Evolutionary conservation across 768 basidiomycete genomes (phyloP).

Genomic region (Boletus barrowsii): DNA sequence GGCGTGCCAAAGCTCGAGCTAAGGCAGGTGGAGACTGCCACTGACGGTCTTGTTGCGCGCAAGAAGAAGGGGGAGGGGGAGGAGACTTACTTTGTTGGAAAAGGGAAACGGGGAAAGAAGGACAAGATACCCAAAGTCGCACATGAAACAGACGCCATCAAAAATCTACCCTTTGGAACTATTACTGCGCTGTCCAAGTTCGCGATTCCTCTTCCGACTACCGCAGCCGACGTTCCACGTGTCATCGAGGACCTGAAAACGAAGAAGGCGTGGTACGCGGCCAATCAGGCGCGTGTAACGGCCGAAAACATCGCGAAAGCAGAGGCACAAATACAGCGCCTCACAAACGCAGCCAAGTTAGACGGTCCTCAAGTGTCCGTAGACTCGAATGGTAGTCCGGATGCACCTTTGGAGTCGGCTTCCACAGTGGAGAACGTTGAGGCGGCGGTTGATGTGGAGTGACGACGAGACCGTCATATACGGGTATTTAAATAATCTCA

Average conservation of each 20-base stretch:
- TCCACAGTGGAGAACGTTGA: slow-evolving; percentile 41
- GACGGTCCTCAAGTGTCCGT: slow-evolving; percentile 28
- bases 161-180: slow-evolving; percentile 78
- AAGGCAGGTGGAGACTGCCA: slow-evolving; percentile 71
- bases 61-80: slow-evolving; percentile 96
- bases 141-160: slow-evolving; percentile 35
- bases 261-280: slow-evolving; percentile 94
- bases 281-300: slow-evolving; percentile 81
- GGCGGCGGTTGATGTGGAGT: slow-evolving; percentile 38
- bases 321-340: slow-evolving; percentile 67
- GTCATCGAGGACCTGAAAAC: slow-evolving; percentile 87
- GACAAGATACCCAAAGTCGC: slow-evolving; percentile 40
- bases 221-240: slow-evolving; percentile 71
- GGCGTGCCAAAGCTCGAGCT: slow-evolving; percentile 81
- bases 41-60: slow-evolving; percentile 64
- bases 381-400: slow-evolving; percentile 38
- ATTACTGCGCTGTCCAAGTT: slow-evolving; percentile 83
- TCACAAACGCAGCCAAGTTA: slow-evolving; percentile 44
- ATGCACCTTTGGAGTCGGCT: slow-evolving; percentile 43
- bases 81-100: slow-evolving; percentile 76
- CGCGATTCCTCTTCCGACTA: slow-evolving; percentile 87
- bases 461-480: slow-evolving; percentile 25
- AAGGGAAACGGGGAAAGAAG: slow-evolving; percentile 64
- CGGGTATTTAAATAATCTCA: slow-evolving; percentile 13
- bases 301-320: slow-evolving; percentile 79